Conservation (phyloP, 352 stramenopile genomes). For the Pythium aristosporum region DNA sequence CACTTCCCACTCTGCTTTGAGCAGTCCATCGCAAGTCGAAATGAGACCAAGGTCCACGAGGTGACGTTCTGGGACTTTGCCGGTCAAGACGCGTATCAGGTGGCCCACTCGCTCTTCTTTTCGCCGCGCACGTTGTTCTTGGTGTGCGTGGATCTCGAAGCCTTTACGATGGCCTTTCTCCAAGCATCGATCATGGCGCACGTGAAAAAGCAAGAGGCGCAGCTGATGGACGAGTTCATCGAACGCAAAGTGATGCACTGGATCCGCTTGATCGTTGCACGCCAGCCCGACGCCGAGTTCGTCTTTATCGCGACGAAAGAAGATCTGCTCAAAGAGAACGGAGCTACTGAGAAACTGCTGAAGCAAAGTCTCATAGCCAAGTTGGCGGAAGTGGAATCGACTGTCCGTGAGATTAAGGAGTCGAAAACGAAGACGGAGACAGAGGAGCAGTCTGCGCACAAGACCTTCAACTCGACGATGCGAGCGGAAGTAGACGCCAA, state of each 20-base stretch:
- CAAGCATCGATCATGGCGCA: background rate
- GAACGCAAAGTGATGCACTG: background rate
- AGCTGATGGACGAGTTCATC: background rate
- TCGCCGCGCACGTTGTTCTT: constrained; percentile 16
- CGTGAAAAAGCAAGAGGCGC: background rate
- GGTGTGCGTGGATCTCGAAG: constrained; percentile 15
- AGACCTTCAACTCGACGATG: too few relatives aligned
- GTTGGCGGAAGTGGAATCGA: background rate
- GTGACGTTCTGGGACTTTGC: constrained; percentile 26
- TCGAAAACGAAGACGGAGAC: background rate
- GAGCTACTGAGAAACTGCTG: background rate
- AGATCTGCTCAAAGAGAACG: constrained; percentile 3
- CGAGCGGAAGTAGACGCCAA: background rate
- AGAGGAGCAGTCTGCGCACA: too few relatives aligned
- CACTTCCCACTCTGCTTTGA: constrained; percentile 23
- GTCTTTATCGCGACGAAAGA: constrained; percentile 15
- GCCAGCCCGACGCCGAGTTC: constrained; percentile 21
- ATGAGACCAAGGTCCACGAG: background rate
- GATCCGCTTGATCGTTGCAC: constrained; percentile 14
- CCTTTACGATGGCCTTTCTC: background rate
- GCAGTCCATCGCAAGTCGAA: background rate
- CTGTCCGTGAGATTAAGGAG: background rate
- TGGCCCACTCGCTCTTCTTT: constrained; percentile 20
- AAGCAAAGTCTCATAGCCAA: background rate
- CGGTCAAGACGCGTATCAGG: background rate